Evolutionary conservation across 1,284 basidiomycete genomes (phyloP), one percentile per base, ranked within the genome.

Genomic region (Fomitopsis pinicola): DNA sequence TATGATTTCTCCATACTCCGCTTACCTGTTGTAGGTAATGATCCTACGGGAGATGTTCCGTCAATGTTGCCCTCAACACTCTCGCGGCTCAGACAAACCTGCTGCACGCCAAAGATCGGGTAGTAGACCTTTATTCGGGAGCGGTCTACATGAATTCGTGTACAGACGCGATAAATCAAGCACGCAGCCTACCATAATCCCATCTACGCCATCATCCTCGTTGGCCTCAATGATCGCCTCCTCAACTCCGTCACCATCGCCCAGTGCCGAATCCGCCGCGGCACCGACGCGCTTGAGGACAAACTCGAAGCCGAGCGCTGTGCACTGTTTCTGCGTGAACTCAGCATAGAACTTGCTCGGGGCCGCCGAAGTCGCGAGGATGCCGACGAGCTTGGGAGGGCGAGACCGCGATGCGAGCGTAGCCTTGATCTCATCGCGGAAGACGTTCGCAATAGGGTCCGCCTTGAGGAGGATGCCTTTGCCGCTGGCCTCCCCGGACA

Each of bases 181-280:
- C 64, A 42, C 48, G 61, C 14, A 64, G 17, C 86, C 62, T 69
- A 94, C 95, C 95, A 98, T 97, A 71, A 98, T 95, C n/a, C 96
- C 96, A 77, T 97, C 87, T 7, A 97, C 86, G 63, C 80, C 81
- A 26, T 82, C 78, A 72, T 97, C 94, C 65, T 93, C 92, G 71
- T 98, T 98, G 22, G 95, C 92, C 71, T 96, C 94, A 60, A 98
- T 89, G 67, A 98, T 96, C 6, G 92, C 95, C 73, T 97, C 93
- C 74, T 97, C 95, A 12, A 95, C 94, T 12, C 91, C 93, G 42
- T 89, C 87, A 12, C 85, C 83, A 19, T 86, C 82, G 12, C 77
- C 79, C 12, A 75, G 73, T 19, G 73, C 72, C 68, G 72, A 69
- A 71, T 82, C 74, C 71, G 79, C 66, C 68, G 95, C 88, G 2